A percentile compares a stretch with the other conserved stretches of the same genome.
phyloP scores from a whole-genome alignment of 768 basidiomycete genomes.

The Leccinum longicurvipes region DNA sequence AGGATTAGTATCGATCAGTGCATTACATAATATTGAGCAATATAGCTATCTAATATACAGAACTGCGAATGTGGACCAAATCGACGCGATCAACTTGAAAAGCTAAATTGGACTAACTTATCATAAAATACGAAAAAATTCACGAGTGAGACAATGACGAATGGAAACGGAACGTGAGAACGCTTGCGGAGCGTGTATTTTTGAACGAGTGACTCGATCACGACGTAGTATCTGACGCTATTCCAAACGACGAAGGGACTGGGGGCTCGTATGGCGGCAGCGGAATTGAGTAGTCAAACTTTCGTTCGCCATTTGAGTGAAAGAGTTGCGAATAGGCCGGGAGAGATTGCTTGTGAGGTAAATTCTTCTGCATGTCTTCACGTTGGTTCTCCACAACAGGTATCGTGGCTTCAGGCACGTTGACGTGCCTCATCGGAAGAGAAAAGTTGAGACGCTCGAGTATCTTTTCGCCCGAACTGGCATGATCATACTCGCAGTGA shows the following conservation, averaged over 20 bases:
- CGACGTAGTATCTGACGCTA: background rate
- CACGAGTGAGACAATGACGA: background rate
- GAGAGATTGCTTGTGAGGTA: constrained; percentile 35
- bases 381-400: background rate
- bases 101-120: background rate
- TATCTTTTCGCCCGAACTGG: constrained; percentile 29
- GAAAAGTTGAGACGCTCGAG: constrained; percentile 33
- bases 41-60: background rate
- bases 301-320: constrained; percentile 67
- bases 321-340: constrained; percentile 81
- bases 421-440: constrained; percentile 52
- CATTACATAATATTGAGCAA: background rate
- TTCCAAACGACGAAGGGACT: background rate
- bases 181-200: background rate
- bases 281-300: constrained; percentile 61
- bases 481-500: constrained; percentile 51
- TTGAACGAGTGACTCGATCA: background rate
- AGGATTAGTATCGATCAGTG: background rate
- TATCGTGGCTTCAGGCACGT: constrained; percentile 31
- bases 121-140: background rate
- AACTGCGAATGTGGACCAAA: constrained; percentile 3
- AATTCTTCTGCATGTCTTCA: constrained; percentile 9
- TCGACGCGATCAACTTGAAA: constrained; percentile 7
- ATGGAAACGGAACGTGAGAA: background rate
- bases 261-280: constrained; percentile 62